A percentile compares a stretch with the other conserved stretches of the same genome.
phyloP scores from a whole-genome alignment of 352 stramenopile species.

The Aphanomyces cochlioides region DNA sequence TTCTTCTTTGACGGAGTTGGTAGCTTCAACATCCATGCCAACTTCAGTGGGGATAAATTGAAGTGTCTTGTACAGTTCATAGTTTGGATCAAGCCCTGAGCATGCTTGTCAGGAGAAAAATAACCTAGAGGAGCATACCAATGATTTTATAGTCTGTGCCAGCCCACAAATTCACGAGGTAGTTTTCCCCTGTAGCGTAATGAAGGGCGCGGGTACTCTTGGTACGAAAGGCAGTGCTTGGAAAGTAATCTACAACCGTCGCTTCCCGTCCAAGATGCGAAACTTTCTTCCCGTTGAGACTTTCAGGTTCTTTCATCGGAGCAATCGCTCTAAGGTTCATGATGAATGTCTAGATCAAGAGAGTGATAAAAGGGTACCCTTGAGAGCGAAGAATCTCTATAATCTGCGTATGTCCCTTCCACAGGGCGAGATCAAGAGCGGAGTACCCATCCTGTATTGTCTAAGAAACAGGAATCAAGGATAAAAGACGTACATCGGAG shows the following conservation, averaged over 20 bases:
- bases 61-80: conserved; percentile 62
- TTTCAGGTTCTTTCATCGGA: conserved; percentile 83
- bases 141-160: conserved; percentile 82
- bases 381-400: conserved; percentile 77
- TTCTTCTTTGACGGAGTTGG: neutral
- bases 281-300: conserved; percentile 71
- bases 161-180: conserved; percentile 77
- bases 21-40: neutral
- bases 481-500: conserved; percentile 51
- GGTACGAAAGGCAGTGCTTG: conserved; percentile 66
- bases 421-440: conserved; percentile 75
- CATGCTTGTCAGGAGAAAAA: neutral
- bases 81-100: conserved; percentile 52
- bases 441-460: conserved; percentile 65
- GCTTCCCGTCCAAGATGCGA: conserved; percentile 61
- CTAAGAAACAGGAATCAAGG: neutral
- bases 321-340: conserved; percentile 38
- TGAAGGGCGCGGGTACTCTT: conserved; percentile 71
- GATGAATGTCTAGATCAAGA: neutral
- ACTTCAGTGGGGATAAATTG: conserved; percentile 65
- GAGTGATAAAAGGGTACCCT: conserved; percentile 36
- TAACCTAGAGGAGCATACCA: conserved; percentile 30
- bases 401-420: conserved; percentile 76
- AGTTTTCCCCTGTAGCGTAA: conserved; percentile 70
- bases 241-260: conserved; percentile 79